Base-by-base conservation (phyloP, 2,329 filamentous ascomycete species). In the Amesomyces nigricolor region DNA sequence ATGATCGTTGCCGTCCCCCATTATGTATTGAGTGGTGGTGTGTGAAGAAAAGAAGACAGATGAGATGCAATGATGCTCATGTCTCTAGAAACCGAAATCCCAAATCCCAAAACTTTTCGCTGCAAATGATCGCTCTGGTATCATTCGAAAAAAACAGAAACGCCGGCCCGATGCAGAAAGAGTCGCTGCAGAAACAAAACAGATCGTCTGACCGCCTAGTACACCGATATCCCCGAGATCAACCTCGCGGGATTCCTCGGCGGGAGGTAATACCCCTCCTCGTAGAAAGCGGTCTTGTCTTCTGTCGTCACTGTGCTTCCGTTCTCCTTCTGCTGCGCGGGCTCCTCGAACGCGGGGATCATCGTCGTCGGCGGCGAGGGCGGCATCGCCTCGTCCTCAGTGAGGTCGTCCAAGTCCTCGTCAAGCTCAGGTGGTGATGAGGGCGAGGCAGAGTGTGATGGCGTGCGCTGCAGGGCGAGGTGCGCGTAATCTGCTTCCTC, bases 381-480 rank as follows among this genome's bases (percentile, higher is more conserved):
- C 7, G 88, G 88, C 82, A 89, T 82, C 47, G 78, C 73, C 63
- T 88, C 85, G 71, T 91, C 87, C 64, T 90, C 87, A 55, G 83
- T 85, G 2, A 82, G 84, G 58, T 85, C 86, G 60, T 86, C 86
- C 58, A 80, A 81, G 67, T 90, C 87, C 60, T 82, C 77, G 62
- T 85, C 78, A 56, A 90, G 81, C 68, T 89, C 87, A 8, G 87
- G 87, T 51, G 87, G 80, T 51, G 83, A 82, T 11, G 87, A 87
- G 52, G 87, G 78, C 51, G 83, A 82, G 65, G 72, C 80, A 66
- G 76, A 75, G 72, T 85, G 85, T 5, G 86, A 90, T 26, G 77
- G 76, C 59, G 85, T 86, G 65, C 86, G 83, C 53, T 85, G 87
- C 57, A 91, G 79, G 58, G 80, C 78, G 53, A 90, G 80, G 57